Evolutionary conservation across 2,329 filamentous ascomycete genomes (phyloP), one percentile per base, ranked within the genome.

Genomic region (Pseudogymnoascus sp.): DNA sequence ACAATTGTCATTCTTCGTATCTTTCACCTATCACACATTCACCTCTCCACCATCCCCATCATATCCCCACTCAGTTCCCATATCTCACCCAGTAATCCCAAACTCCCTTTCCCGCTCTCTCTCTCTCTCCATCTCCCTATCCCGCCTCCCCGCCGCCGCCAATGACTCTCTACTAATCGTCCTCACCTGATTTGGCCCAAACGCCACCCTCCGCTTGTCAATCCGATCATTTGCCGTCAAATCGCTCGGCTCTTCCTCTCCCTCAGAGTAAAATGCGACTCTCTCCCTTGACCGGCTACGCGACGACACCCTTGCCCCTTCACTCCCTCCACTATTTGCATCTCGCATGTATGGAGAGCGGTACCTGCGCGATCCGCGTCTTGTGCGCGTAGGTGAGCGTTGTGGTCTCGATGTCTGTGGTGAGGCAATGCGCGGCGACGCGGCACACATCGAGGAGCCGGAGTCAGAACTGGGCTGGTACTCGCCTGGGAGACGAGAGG

Each of bases 211-310:
- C 11, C 50, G 50, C 16, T 56, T 56, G n/a, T 56, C n/a, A 56
- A 60, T 60, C 38, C 35, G 22, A 41, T 60, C 59, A 31, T 60
- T 60, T 8, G 59, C 59, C 14, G 59, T 60, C 22, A 60, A 14
- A 40, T 60, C 59, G 8, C 35, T 38, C 12, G 59, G 59, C 35
- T 60, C 59, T 11, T 26, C 59, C 11, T 60, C 59, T n/a, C 35
- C 35, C 22, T 41, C 59, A 2, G 19, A 60, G 59, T 26, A 60
- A 26, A 60, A 41, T 26, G 40, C 33, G 19, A n/a, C 59, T 35
- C 33, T 60, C 31, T 41, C 35, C 8, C 59, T 60, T 22, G 59
- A 60, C 5, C 22, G 33, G 59, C 59, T 60, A 38, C 59, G 33
- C 19, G 38, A 56, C 10, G 50, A 56, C 11, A 5, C 38, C 12